phyloP scores from a whole-genome alignment of 805 yeast species.

The Cyberlindnera petersonii region DNA sequence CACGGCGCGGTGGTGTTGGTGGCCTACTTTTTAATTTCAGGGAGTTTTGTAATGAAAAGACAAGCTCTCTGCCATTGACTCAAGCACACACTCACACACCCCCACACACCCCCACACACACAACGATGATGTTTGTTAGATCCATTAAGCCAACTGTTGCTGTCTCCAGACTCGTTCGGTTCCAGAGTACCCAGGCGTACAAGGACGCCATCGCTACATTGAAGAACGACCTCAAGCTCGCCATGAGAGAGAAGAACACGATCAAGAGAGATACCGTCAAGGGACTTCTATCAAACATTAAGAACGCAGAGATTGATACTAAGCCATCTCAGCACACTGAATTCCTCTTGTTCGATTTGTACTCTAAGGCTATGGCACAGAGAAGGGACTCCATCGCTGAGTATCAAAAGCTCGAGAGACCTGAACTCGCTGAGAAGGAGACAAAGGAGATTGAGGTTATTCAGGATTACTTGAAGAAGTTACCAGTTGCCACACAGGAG shows the following conservation, averaged over 20 bases:
- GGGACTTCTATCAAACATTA: constrained; percentile 38
- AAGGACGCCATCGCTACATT: constrained; percentile 31
- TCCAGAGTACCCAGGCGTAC: constrained; percentile 34
- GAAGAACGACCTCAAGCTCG: constrained; percentile 42
- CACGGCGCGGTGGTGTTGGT: too few relatives aligned
- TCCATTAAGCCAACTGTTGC: constrained; percentile 1
- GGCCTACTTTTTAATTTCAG: too few relatives aligned
- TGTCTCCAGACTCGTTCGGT: constrained; percentile 22
- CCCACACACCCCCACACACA: too few relatives aligned
- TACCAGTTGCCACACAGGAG: constrained; percentile 48
- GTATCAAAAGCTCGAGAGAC: constrained; percentile 42
- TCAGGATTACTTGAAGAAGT: constrained; percentile 32
- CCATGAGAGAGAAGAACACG: constrained; percentile 45
- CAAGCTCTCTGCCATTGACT: too few relatives aligned
- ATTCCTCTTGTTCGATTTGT: constrained; percentile 33
- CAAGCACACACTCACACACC: too few relatives aligned
- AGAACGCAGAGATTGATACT: constrained; percentile 41
- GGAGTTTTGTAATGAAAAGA: too few relatives aligned
- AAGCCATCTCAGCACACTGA: constrained; percentile 33
- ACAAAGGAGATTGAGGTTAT: constrained; percentile 41
- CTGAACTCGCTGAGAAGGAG: constrained; percentile 54
- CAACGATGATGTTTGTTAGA: constrained; percentile 11
- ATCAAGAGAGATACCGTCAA: constrained; percentile 42
- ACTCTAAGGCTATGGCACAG: constrained; percentile 44
- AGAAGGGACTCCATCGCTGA: constrained; percentile 47